A percentile compares a stretch with the other conserved stretches of the same genome.
These are phyloP conservation scores for Aspergillus versicolor DNA, from an alignment of 2,329 filamentous ascomycete genomes.

Conservation along the genomic window DNA sequence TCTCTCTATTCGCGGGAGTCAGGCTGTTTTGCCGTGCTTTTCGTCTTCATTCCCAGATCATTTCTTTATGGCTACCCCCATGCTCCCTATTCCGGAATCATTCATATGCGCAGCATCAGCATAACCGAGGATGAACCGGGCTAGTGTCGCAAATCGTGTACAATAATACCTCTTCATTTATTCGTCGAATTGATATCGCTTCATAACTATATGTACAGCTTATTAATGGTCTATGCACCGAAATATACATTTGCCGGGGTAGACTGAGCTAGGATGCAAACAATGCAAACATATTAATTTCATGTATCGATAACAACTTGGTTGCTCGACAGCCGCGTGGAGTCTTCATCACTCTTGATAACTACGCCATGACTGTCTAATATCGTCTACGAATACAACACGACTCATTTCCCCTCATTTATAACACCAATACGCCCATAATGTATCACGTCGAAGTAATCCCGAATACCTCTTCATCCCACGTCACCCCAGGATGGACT, in stretches of 20 bases:
- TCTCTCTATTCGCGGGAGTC: not conserved
- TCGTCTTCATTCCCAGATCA: not conserved
- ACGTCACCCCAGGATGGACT: conserved; percentile 81
- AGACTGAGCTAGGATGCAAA: not conserved
- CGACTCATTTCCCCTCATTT: not conserved
- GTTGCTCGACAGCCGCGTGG: too few relatives aligned
- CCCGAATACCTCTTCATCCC: conserved; percentile 66
- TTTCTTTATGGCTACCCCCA: not conserved
- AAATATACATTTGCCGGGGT: too few relatives aligned
- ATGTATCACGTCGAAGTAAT: conserved; percentile 81
- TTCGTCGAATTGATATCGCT: not conserved
- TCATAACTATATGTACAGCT: not conserved
- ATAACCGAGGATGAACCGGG: not conserved
- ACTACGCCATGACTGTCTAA: not conserved
- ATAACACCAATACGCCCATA: not conserved
- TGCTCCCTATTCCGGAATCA: not conserved
- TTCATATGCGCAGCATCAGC: not conserved
- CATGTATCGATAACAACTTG: not conserved
- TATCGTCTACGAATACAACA: not conserved
- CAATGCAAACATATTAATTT: not conserved
- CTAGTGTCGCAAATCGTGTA: not conserved
- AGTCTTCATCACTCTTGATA: not conserved
- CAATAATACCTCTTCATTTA: not conserved
- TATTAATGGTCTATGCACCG: not conserved
- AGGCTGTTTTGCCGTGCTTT: not conserved